Evolutionary conservation across 495 filamentous ascomycete species (phyloP), one percentile per base, ranked within the genome.

Genomic region (Collariella sp.): DNA sequence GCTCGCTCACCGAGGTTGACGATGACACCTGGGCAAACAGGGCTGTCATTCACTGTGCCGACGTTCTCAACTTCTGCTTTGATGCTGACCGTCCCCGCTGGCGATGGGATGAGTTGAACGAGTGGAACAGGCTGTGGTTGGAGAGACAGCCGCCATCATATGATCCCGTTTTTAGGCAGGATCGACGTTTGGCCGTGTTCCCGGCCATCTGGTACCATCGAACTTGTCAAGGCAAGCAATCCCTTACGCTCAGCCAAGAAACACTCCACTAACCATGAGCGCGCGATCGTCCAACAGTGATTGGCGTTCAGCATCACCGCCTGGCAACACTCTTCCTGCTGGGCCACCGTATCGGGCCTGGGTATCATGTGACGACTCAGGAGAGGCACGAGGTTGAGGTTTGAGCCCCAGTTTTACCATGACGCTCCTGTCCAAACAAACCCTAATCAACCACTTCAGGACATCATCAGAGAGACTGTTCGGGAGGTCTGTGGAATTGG

Each of bases 21-120:
- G 77, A 80, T 46, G 73, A 72, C 56, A 70, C 63, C 0, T 79
- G 76, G 77, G 73, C 77, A 3, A 79, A 80, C 59, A 67, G 76
- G 19, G 78, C 77, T 22, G 70, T 82, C 0, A 69, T 76, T 0
- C 73, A 76, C 35, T 76, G 76, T 19, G 75, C 79, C 3, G 73
- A 78, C 24, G 73, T 79, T 0, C 59, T 82, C 7, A 79, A 79
- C 50, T 75, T 70, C 54, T 79, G 75, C 50, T 77, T 77, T 46
- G 73, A 70, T 11, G 16, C 31, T 53, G 55, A 44, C 55, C 58
- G 7, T 48, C 57, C 10, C 44, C 52, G 4, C 15, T 46, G n/a
- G 23, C 58, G 59, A 20, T 77, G 75, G 76, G 48, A 56, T 0
- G 63, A 65, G 34, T 55, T 77, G 7, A 55, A 66, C 22, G 58